phyloP scores from a whole-genome alignment of 306 rosid genomes.

The Dryas alaskensis region DNA sequence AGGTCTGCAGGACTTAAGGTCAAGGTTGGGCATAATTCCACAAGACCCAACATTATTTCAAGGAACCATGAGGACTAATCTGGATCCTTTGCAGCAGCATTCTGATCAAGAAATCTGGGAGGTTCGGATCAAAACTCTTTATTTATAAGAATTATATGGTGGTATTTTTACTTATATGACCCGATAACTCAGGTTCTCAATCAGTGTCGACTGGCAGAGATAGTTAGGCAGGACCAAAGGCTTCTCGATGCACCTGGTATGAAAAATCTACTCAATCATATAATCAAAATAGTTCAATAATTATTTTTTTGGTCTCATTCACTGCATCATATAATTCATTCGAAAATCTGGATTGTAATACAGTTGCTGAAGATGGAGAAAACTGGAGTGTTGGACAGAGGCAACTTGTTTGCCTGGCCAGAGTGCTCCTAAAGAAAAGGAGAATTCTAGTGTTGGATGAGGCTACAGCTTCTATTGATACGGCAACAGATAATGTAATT shows the following conservation, averaged over 20 bases:
- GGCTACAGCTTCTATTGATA: conserved; percentile 93
- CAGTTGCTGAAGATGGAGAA: conserved; percentile 91
- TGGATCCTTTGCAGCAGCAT: conserved; percentile 23
- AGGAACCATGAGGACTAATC: conserved; percentile 26
- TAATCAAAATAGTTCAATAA: not conserved
- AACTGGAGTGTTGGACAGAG: conserved; percentile 98
- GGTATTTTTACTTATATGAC: not conserved
- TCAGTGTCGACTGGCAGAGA: conserved; percentile 69
- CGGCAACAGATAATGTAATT: conserved; percentile 70
- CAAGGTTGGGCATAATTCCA: conserved; percentile 27
- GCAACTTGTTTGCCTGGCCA: conserved; percentile 90
- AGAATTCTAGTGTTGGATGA: conserved; percentile 79
- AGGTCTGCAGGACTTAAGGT: conserved; percentile 26
- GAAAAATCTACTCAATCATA: conserved; percentile 7
- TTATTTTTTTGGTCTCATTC: not conserved
- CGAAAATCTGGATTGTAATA: conserved; percentile 16
- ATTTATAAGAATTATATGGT: not conserved
- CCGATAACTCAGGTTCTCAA: conserved; percentile 57
- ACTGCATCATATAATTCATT: not conserved
- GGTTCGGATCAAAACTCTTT: conserved; percentile 2
- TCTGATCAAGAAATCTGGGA: conserved; percentile 22
- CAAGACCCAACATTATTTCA: conserved; percentile 27
- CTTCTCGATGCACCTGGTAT: conserved; percentile 88
- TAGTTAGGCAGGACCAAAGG: conserved; percentile 55
- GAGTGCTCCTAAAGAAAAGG: conserved; percentile 73